These are phyloP conservation scores for Dictyostelium brefeldianum DNA, from an alignment of 78 protist species.

Conservation along the genomic window DNA sequence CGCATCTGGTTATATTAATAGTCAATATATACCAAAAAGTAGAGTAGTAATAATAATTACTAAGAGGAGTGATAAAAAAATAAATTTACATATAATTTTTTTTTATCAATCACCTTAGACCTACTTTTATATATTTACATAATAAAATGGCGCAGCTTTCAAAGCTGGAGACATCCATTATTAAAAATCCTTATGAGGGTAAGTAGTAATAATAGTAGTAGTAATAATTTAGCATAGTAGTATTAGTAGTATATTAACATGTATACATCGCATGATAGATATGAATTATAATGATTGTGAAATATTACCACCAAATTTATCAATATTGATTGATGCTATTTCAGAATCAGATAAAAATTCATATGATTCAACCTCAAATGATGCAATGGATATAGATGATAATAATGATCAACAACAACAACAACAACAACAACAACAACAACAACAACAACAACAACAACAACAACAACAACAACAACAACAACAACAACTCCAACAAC, in stretches of 20 bases:
- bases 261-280: constrained; percentile 22
- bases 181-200: constrained; percentile 68
- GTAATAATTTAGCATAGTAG: too few relatives aligned
- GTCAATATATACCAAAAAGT: too few relatives aligned
- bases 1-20: too few relatives aligned
- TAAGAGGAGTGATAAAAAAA: too few relatives aligned
- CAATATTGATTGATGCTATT: constrained; percentile 60
- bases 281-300: constrained; percentile 69
- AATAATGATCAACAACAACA: not conserved
- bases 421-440: not conserved
- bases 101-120: too few relatives aligned
- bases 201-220: not conserved
- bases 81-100: too few relatives aligned
- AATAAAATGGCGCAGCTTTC: constrained; percentile 63
- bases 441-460: not conserved
- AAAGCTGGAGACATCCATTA: constrained; percentile 39
- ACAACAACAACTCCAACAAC: not conserved
- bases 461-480: not conserved
- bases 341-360: constrained; percentile 19
- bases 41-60: too few relatives aligned
- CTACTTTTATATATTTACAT: too few relatives aligned
- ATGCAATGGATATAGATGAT: not conserved
- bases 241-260: too few relatives aligned
- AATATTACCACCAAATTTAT: constrained; percentile 58
- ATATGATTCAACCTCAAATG: not conserved